phyloP scores from a whole-genome alignment of 148 eudicot genomes.

The Chenopodium formosanum region DNA sequence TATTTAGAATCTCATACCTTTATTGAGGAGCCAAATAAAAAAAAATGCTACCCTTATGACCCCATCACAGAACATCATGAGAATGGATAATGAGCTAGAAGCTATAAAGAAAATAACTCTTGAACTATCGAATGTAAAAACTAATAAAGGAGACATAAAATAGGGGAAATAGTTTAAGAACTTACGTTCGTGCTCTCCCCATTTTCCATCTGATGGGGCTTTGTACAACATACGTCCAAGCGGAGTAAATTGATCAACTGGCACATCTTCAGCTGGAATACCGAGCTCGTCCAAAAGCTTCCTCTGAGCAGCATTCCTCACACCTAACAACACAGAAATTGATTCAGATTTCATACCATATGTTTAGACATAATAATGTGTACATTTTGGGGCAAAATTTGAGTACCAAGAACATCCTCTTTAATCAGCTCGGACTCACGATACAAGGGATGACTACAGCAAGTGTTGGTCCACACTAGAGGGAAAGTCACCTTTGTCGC shows the following conservation, averaged over 20 bases:
- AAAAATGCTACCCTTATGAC: background rate
- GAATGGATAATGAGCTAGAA: background rate
- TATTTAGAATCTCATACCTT: background rate
- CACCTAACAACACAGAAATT: slow-evolving; percentile 45
- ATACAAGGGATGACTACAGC: slow-evolving; percentile 95
- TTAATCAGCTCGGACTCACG: slow-evolving; percentile 80
- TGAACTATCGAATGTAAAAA: background rate
- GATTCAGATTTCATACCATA: background rate
- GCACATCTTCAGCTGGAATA: slow-evolving; percentile 84
- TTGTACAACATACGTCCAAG: slow-evolving; percentile 94
- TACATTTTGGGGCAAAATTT: background rate
- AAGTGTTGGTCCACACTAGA: slow-evolving; percentile 95
- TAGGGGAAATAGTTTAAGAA: background rate
- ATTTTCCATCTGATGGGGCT: slow-evolving; percentile 97
- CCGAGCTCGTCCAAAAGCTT: slow-evolving; percentile 94
- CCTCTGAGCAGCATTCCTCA: slow-evolving; percentile 96
- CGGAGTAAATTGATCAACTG: slow-evolving; percentile 83
- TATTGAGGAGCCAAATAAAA: background rate
- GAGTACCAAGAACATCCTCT: slow-evolving; percentile 68
- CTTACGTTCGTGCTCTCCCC: slow-evolving; percentile 99
- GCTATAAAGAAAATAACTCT: background rate
- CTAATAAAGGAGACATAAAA: background rate
- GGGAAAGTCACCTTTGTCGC: slow-evolving; percentile 95
- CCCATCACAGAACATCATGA: background rate
- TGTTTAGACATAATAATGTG: background rate